Evolutionary conservation across 495 filamentous ascomycete genomes (phyloP).

Genomic region (Xylaria acuta): DNA sequence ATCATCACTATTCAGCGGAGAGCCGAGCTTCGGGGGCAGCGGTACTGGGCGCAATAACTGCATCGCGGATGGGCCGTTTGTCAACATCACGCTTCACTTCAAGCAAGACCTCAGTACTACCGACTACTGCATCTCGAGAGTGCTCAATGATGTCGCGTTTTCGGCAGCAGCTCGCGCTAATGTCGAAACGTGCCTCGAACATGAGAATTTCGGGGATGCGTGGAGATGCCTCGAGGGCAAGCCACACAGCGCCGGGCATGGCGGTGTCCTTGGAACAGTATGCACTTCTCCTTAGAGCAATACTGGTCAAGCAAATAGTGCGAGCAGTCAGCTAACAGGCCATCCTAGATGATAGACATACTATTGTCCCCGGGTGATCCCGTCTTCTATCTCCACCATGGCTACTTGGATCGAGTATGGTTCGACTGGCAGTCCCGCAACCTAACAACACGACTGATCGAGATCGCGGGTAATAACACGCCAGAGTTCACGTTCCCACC

Average conservation of each 20-base stretch:
- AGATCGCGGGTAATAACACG: constrained; percentile 41
- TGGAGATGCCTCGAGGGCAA: constrained; percentile 49
- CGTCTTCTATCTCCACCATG: constrained; percentile 59
- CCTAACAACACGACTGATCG: constrained; percentile 35
- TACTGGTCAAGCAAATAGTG: neutral
- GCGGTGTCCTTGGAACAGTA: constrained; percentile 44
- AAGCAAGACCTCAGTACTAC: constrained; percentile 28
- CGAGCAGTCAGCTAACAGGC: neutral
- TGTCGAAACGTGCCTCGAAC: constrained; percentile 43
- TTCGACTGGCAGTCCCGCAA: constrained; percentile 54
- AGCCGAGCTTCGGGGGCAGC: constrained; percentile 52
- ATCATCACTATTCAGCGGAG: constrained; percentile 43
- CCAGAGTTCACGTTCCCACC: neutral
- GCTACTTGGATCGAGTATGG: constrained; percentile 59
- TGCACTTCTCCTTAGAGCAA: neutral
- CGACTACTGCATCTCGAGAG: constrained; percentile 46
- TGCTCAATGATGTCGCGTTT: constrained; percentile 40
- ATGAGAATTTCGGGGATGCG: constrained; percentile 33
- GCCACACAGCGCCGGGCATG: constrained; percentile 51
- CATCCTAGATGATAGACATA: constrained; percentile 40
- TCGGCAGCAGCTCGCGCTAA: constrained; percentile 20
- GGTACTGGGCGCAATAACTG: constrained; percentile 42
- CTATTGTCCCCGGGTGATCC: constrained; percentile 50
- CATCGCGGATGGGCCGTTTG: constrained; percentile 54
- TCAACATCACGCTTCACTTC: constrained; percentile 47